These are phyloP conservation scores for Flaveria floridana DNA, from an alignment of 140 eudicot genomes.

Conservation along the genomic window DNA sequence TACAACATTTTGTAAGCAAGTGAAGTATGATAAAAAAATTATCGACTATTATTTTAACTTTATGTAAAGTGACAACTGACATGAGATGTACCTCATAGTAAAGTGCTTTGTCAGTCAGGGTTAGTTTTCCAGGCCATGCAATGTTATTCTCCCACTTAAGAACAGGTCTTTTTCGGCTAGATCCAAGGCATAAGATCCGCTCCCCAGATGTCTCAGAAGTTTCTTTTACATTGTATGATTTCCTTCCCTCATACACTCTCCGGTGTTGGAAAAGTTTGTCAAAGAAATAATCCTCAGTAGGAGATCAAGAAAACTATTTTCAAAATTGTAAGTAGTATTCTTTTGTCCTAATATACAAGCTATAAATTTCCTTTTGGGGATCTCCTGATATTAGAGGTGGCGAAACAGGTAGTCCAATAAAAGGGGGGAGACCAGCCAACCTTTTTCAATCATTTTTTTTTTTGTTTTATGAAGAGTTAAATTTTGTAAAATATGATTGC, in stretches of 20 bases:
- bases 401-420: not conserved
- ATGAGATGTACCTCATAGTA: conserved; percentile 72
- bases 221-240: conserved; percentile 49
- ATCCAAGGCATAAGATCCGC: conserved; percentile 67
- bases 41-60: not conserved
- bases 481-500: not conserved
- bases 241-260: conserved; percentile 89
- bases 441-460: not conserved
- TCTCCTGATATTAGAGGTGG: not conserved
- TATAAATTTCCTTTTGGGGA: conserved; percentile 7
- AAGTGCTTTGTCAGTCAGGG: conserved; percentile 78
- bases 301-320: conserved; percentile 22
- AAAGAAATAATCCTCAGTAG: conserved; percentile 11
- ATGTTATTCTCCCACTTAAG: conserved; percentile 84
- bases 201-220: conserved; percentile 43
- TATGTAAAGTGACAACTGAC: conserved; percentile 12
- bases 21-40: conserved; percentile 7
- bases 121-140: conserved; percentile 95
- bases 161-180: conserved; percentile 82
- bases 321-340: conserved; percentile 6
- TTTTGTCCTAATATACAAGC: not conserved
- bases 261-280: conserved; percentile 3
- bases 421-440: conserved; percentile 1
- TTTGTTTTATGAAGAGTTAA: not conserved
- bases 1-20: conserved; percentile 32